phyloP scores from a whole-genome alignment of 2,329 filamentous ascomycete genomes.

The Pyricularia sp. region DNA sequence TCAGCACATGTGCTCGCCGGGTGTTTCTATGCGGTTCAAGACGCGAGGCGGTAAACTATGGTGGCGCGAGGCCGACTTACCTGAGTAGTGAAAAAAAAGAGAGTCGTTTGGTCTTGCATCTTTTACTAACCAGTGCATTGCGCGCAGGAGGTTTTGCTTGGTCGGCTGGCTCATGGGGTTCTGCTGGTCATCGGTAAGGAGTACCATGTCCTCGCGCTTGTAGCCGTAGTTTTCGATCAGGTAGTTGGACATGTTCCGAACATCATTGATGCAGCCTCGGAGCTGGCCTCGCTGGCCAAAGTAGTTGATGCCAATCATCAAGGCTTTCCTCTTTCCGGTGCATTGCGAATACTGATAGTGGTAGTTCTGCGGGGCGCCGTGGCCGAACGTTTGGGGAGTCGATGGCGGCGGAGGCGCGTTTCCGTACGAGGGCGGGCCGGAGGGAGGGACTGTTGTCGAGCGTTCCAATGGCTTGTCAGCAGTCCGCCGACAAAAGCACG shows the following conservation, averaged over 20 bases:
- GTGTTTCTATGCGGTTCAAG: not conserved
- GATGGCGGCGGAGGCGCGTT: conserved; percentile 54
- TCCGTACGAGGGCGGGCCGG: conserved; percentile 7
- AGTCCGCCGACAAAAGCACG: not conserved
- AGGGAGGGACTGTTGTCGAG: not conserved
- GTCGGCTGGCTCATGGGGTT: conserved; percentile 96
- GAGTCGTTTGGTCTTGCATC: conserved; percentile 87
- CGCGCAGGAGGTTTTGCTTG: conserved; percentile 85
- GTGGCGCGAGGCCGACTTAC: conserved; percentile 30
- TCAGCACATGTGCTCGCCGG: not conserved
- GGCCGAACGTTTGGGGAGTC: conserved; percentile 59
- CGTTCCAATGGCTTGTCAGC: not conserved
- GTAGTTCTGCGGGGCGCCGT: conserved; percentile 68
- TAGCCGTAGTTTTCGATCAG: conserved; percentile 83
- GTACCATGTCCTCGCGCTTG: conserved; percentile 91
- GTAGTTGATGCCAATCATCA: conserved; percentile 93
- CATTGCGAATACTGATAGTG: conserved; percentile 86
- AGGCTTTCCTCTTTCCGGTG: conserved; percentile 74
- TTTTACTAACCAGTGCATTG: conserved; percentile 97
- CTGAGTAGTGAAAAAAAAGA: conserved; percentile 94
- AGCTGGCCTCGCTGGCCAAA: conserved; percentile 85
- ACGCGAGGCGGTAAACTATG: not conserved
- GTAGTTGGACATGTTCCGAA: conserved; percentile 91
- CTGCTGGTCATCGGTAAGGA: conserved; percentile 90
- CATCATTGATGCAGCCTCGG: conserved; percentile 91